phyloP scores from a whole-genome alignment of 345 rosid genomes.

The Stellera chamaejasme region DNA sequence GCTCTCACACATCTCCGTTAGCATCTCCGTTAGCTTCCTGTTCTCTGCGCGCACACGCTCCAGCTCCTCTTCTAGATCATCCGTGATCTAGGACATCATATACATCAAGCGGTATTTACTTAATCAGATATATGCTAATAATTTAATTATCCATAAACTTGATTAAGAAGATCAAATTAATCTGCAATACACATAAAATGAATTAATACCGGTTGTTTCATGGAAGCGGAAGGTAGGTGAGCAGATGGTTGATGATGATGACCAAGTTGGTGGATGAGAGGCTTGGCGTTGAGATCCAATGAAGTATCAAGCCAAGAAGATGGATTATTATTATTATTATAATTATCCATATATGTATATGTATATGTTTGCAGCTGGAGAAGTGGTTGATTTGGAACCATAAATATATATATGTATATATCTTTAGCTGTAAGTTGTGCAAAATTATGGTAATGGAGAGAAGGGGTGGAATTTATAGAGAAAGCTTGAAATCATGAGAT shows the following conservation, averaged over 20 bases:
- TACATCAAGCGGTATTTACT: background rate
- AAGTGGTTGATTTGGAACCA: no score
- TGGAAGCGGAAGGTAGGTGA: background rate
- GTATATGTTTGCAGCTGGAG: no score
- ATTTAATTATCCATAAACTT: background rate
- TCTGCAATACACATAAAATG: no score
- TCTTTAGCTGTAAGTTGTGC: no score
- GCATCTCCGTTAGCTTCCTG: slow-evolving; percentile 77
- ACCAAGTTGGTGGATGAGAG: slow-evolving; percentile 28
- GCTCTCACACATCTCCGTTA: slow-evolving; percentile 64
- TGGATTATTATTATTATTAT: slow-evolving; percentile 5
- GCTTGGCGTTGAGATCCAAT: slow-evolving; percentile 42
- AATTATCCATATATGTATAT: no score
- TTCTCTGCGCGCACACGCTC: slow-evolving; percentile 75
- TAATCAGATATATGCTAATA: background rate
- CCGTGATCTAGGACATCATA: slow-evolving; percentile 25
- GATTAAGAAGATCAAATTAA: background rate
- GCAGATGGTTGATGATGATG: background rate
- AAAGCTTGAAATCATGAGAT: background rate
- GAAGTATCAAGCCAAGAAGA: slow-evolving; percentile 45
- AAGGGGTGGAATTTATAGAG: background rate
- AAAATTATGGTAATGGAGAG: background rate
- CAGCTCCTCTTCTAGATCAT: slow-evolving; percentile 64
- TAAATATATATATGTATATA: no score
- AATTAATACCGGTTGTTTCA: background rate